These are phyloP conservation scores for Pseudozyma tsukubaensis DNA, from an alignment of 1,284 basidiomycete genomes.

Conservation along the genomic window DNA sequence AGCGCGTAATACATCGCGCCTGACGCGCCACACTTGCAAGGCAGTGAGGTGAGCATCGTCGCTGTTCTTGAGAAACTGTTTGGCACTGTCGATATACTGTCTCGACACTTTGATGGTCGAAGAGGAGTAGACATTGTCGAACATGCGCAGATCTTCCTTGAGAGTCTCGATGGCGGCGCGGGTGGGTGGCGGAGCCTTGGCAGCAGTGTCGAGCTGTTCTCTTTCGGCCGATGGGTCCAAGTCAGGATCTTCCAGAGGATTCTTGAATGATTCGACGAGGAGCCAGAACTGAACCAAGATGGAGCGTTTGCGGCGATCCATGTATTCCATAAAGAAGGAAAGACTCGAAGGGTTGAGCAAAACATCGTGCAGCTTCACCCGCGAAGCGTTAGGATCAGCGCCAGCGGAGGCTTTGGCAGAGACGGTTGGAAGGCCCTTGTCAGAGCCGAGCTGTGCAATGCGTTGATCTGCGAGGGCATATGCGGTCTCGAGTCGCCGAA, in stretches of 20 bases:
- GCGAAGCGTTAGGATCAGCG: constrained; percentile 41
- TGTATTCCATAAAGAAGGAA: constrained; percentile 96
- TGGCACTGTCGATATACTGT: constrained; percentile 78
- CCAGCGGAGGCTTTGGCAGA: constrained; percentile 39
- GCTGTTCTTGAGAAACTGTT: constrained; percentile 73
- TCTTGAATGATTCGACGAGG: constrained; percentile 95
- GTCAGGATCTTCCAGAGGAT: constrained; percentile 78
- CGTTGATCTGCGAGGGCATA: constrained; percentile 85
- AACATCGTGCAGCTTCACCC: constrained; percentile 72
- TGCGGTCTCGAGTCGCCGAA: constrained; percentile 87
- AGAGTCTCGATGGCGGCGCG: constrained; percentile 71
- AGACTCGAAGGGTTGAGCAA: constrained; percentile 87
- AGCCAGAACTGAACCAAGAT: constrained; percentile 95
- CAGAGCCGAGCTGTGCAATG: constrained; percentile 78
- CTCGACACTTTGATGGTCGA: constrained; percentile 75
- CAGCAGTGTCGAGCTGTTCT: constrained; percentile 30
- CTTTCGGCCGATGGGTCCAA: constrained; percentile 72
- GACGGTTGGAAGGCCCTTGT: constrained; percentile 26
- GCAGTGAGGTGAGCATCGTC: constrained; percentile 55
- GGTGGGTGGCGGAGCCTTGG: constrained; percentile 21
- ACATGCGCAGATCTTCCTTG: constrained; percentile 85
- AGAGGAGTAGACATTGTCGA: constrained; percentile 86
- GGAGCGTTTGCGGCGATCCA: constrained; percentile 87
- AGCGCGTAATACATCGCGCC: constrained; percentile 81
- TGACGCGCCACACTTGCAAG: constrained; percentile 59